These are phyloP conservation scores for Royoungia palumana DNA, from an alignment of 768 basidiomycete genomes.

Conservation along the genomic window DNA sequence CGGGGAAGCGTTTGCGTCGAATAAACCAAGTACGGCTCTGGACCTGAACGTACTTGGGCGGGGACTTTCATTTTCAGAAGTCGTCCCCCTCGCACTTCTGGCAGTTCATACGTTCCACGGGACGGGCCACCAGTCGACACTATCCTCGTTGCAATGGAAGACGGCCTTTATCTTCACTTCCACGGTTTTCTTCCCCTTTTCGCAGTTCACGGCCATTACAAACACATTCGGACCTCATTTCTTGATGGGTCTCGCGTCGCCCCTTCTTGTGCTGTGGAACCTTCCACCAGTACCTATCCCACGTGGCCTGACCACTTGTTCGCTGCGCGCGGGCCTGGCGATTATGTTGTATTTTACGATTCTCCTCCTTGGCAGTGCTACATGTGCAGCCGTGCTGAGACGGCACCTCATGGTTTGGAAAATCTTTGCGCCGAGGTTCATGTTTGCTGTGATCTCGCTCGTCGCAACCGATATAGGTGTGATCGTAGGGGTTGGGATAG, in stretches of 20 bases:
- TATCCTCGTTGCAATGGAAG: slow-evolving; percentile 95
- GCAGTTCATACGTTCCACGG: slow-evolving; percentile 76
- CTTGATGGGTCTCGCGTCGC: slow-evolving; percentile 61
- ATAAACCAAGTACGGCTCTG: slow-evolving; percentile 44
- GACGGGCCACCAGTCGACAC: slow-evolving; percentile 89
- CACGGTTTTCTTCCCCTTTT: slow-evolving; percentile 65
- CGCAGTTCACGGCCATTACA: slow-evolving; percentile 66
- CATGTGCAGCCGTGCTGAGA: slow-evolving; percentile 70
- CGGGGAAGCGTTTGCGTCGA: slow-evolving; percentile 47
- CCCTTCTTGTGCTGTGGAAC: slow-evolving; percentile 82
- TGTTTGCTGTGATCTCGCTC: slow-evolving; percentile 66
- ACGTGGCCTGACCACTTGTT: slow-evolving; percentile 33
- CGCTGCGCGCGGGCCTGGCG: slow-evolving; percentile 54
- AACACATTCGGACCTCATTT: slow-evolving; percentile 78
- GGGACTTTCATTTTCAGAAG: slow-evolving; percentile 58
- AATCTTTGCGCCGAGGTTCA: slow-evolving; percentile 94
- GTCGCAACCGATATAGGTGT: slow-evolving; percentile 65
- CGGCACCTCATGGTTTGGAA: slow-evolving; percentile 99
- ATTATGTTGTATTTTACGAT: slow-evolving; percentile 67
- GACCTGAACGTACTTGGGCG: slow-evolving; percentile 30
- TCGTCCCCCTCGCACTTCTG: slow-evolving; percentile 71
- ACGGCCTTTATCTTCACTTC: slow-evolving; percentile 79
- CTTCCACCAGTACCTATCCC: slow-evolving; percentile 52
- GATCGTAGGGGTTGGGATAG: slow-evolving; percentile 22
- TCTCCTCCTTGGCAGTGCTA: slow-evolving; percentile 65